Evolutionary conservation across 768 basidiomycete species (phyloP).

Genomic region (Termitomyces sp.): DNA sequence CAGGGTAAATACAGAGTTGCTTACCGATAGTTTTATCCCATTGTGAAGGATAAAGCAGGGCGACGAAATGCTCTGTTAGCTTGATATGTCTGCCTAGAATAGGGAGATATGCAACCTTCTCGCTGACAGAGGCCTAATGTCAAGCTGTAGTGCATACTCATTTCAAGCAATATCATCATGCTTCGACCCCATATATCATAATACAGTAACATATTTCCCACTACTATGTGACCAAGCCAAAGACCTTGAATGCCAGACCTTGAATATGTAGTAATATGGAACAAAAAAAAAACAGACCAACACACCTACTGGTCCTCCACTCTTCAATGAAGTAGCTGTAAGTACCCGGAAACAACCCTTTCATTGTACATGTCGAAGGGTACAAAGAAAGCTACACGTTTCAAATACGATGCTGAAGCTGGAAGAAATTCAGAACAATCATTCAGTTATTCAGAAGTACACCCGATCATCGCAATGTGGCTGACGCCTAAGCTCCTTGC

Average conservation of each 20-base stretch:
- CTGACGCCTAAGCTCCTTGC: conserved; percentile 41
- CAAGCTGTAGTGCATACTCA: too few species aligned
- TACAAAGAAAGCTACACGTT: background rate
- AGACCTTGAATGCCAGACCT: conserved; percentile 33
- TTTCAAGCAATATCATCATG: too few species aligned
- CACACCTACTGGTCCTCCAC: conserved; percentile 66
- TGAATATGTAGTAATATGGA: background rate
- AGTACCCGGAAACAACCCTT: conserved; percentile 50
- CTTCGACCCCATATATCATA: conserved; percentile 42
- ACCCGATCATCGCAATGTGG: conserved; percentile 81
- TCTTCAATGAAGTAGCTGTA: conserved; percentile 34
- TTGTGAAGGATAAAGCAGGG: conserved; percentile 61
- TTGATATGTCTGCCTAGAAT: conserved; percentile 78
- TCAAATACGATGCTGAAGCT: conserved; percentile 41
- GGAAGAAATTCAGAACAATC: background rate
- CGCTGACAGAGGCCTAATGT: conserved; percentile 55
- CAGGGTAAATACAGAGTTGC: background rate
- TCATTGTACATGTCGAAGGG: background rate
- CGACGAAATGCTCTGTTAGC: conserved; percentile 75
- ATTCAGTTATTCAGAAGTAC: background rate
- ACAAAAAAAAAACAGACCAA: background rate
- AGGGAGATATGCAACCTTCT: conserved; percentile 76
- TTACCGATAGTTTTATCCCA: conserved; percentile 48
- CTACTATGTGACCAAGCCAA: conserved; percentile 57
- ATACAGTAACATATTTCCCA: conserved; percentile 65